phyloP scores from a whole-genome alignment of 1,284 basidiomycete species.

The Schizophyllum amplum region DNA sequence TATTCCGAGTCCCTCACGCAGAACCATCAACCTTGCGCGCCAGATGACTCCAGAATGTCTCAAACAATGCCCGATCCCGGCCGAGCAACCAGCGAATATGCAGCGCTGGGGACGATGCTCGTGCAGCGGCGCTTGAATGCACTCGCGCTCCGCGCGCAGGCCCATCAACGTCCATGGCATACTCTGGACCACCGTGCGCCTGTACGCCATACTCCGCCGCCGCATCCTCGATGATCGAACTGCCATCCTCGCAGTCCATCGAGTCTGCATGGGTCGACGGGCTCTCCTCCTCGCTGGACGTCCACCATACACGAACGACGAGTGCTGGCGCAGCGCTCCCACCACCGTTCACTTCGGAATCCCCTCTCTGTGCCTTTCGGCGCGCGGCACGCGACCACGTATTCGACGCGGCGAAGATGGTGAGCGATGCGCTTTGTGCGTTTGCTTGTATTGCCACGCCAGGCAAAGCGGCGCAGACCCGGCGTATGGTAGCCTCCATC shows the following conservation, averaged over 20 bases:
- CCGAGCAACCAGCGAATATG: conserved; percentile 62
- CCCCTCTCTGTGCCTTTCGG: conserved; percentile 34
- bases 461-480: neutral
- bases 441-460: neutral
- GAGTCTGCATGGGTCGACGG: neutral
- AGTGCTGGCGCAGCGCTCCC: too few species aligned
- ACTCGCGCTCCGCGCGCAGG: conserved; percentile 3
- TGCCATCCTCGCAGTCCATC: conserved; percentile 2
- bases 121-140: neutral
- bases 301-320: neutral
- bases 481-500: conserved; percentile 10
- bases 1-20: too few species aligned
- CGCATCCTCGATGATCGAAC: conserved; percentile 18
- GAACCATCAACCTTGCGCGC: conserved; percentile 22
- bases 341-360: too few species aligned
- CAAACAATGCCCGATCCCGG: conserved; percentile 48
- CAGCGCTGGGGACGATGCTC: conserved; percentile 17
- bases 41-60: conserved; percentile 62
- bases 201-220: conserved; percentile 7
- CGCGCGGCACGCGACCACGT: conserved; percentile 74
- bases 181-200: conserved; percentile 3
- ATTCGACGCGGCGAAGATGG: conserved; percentile 40
- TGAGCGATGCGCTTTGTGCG: conserved; percentile 14
- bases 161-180: conserved; percentile 7
- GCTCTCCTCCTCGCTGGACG: neutral